Percentiles rank a stretch among this genome's conserved stretches.
phyloP scores from a whole-genome alignment of 495 filamentous ascomycete species.

The Talaromyces trachyspermus region DNA sequence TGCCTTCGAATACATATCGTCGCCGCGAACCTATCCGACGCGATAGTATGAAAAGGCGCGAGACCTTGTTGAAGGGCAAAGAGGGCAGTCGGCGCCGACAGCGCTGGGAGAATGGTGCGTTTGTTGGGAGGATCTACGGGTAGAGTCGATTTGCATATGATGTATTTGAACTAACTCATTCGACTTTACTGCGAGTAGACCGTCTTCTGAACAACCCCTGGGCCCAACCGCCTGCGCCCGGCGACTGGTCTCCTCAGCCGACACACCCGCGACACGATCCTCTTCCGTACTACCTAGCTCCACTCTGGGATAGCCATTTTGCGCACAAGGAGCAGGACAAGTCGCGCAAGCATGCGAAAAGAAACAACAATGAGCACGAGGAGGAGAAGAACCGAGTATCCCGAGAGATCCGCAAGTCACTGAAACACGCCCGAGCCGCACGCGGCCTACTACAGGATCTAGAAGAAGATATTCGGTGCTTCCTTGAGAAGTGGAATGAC shows the following conservation, averaged over 20 bases:
- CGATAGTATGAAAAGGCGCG: conserved; percentile 60
- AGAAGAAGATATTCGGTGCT: conserved; percentile 54
- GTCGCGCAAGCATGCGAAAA: conserved; percentile 29
- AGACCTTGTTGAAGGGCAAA: conserved; percentile 80
- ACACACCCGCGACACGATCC: conserved; percentile 62
- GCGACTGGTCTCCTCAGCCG: conserved; percentile 73
- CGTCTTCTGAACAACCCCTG: conserved; percentile 81
- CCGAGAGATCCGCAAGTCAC: conserved; percentile 46
- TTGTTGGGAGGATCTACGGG: conserved; percentile 3
- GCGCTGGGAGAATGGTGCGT: conserved; percentile 90
- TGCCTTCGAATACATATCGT: conserved; percentile 28
- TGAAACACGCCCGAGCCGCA: conserved; percentile 65
- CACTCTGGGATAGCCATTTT: conserved; percentile 72
- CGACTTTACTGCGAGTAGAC: conserved; percentile 43
- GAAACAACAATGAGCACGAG: conserved; percentile 24
- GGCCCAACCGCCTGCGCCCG: conserved; percentile 68
- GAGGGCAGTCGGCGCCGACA: conserved; percentile 83
- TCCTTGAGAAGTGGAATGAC: conserved; percentile 54
- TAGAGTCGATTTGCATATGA: not conserved
- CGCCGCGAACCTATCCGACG: conserved; percentile 44
- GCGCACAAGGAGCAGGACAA: conserved; percentile 34
- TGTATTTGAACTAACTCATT: not conserved
- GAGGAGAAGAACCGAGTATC: conserved; percentile 39
- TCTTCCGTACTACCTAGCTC: conserved; percentile 86
- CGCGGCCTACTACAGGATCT: conserved; percentile 57